These are phyloP conservation scores for Excoecaria cochinchinensis DNA, from an alignment of 345 rosid species.

Conservation along the genomic window DNA sequence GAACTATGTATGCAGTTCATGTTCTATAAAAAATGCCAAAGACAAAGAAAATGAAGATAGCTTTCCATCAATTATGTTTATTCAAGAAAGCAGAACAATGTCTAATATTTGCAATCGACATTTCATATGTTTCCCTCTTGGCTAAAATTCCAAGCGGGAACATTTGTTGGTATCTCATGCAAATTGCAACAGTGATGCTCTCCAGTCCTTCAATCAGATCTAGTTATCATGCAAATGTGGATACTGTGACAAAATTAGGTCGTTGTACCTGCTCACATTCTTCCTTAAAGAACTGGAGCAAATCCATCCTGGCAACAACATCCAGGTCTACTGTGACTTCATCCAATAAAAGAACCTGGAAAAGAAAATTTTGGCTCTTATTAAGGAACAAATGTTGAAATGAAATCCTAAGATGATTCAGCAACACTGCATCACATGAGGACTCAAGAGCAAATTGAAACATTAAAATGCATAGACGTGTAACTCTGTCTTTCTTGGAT, in stretches of 20 bases:
- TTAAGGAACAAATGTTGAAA: not conserved
- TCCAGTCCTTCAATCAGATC: conserved; percentile 1
- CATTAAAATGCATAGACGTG: not conserved
- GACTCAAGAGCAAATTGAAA: not conserved
- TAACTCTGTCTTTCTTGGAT: not conserved
- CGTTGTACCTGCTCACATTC: conserved; percentile 77
- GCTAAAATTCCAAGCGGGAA: not conserved
- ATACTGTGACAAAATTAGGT: not conserved
- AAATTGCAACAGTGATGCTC: not conserved
- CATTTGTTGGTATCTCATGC: not conserved
- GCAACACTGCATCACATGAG: not conserved
- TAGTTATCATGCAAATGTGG: not conserved
- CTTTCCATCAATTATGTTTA: not conserved
- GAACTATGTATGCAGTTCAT: not conserved
- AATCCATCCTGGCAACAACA: conserved; percentile 91
- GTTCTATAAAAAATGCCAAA: not conserved
- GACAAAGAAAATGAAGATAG: not conserved
- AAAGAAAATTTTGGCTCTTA: conserved; percentile 3
- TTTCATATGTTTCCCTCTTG: not conserved
- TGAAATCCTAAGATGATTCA: not conserved
- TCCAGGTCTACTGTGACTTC: conserved; percentile 96
- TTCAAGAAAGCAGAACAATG: not conserved
- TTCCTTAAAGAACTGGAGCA: conserved; percentile 83
- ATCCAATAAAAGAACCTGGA: conserved; percentile 84
- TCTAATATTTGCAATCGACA: not conserved